A percentile compares a stretch with the other conserved stretches of the same genome.
Conservation (phyloP, 164 flowering plant genomes). For the Warburgia ugandensis region DNA sequence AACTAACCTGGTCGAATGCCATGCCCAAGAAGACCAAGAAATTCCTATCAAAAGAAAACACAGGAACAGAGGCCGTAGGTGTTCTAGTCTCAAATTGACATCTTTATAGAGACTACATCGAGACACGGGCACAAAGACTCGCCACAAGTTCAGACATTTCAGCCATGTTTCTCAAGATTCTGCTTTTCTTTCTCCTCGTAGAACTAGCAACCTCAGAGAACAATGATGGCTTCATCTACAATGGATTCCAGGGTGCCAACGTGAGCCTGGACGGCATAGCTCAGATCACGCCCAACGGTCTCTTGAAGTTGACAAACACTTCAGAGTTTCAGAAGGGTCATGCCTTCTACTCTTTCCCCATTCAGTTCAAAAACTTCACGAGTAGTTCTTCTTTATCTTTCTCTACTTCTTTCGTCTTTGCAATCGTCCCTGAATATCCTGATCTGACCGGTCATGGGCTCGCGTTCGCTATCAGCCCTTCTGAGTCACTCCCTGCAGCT, state of each 20-base stretch:
- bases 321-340: slow-evolving; percentile 25
- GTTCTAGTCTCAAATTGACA: no score
- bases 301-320: slow-evolving; percentile 33
- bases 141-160: no score
- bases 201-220: background rate
- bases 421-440: slow-evolving; percentile 35
- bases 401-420: slow-evolving; percentile 50
- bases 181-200: background rate
- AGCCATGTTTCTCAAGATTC: background rate
- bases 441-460: slow-evolving; percentile 51
- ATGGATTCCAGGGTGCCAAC: slow-evolving; percentile 33
- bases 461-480: slow-evolving; percentile 39
- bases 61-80: no score
- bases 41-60: no score
- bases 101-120: no score
- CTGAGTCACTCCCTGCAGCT: slow-evolving; percentile 19
- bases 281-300: slow-evolving; percentile 27
- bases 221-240: slow-evolving; percentile 23
- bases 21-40: no score
- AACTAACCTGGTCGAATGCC: no score
- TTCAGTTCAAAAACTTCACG: slow-evolving; percentile 28
- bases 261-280: slow-evolving; percentile 33
- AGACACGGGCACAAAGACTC: no score
- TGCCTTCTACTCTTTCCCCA: slow-evolving; percentile 36
- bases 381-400: slow-evolving; percentile 29